Conservation (phyloP, 148 eudicot species). For the Vaccinium corymbosum region DNA sequence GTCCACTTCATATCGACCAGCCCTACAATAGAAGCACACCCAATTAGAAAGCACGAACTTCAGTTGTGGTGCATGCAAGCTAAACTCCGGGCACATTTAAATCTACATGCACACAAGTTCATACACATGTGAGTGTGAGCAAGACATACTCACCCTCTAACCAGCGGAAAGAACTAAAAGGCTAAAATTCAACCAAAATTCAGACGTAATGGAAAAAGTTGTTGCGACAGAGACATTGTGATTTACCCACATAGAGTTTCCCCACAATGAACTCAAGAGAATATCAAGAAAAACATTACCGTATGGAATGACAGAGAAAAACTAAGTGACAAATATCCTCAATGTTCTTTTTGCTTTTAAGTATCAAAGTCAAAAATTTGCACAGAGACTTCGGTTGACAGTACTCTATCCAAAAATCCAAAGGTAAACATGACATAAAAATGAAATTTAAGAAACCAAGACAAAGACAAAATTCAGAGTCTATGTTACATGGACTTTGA, state of each 20-base stretch:
- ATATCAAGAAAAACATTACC: not conserved
- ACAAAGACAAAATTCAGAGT: not conserved
- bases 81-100: not conserved
- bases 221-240: not conserved
- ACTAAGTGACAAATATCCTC: not conserved
- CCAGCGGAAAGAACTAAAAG: not conserved
- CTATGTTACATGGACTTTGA: not conserved
- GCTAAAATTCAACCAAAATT: not conserved
- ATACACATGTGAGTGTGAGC: not conserved
- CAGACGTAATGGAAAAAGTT: not conserved
- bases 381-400: not conserved
- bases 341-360: not conserved
- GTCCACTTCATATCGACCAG: constrained; percentile 92
- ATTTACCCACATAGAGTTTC: not conserved
- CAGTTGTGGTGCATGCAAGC: not conserved
- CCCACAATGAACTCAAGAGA: not conserved
- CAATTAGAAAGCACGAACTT: constrained; percentile 3
- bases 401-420: not conserved
- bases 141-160: not conserved
- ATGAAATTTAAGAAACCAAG: not conserved
- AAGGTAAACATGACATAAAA: not conserved
- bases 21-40: constrained; percentile 35
- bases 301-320: not conserved
- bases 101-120: not conserved
- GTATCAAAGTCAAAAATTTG: not conserved